phyloP scores from a whole-genome alignment of 1,284 basidiomycete genomes.

The Volvariella surrecta region DNA sequence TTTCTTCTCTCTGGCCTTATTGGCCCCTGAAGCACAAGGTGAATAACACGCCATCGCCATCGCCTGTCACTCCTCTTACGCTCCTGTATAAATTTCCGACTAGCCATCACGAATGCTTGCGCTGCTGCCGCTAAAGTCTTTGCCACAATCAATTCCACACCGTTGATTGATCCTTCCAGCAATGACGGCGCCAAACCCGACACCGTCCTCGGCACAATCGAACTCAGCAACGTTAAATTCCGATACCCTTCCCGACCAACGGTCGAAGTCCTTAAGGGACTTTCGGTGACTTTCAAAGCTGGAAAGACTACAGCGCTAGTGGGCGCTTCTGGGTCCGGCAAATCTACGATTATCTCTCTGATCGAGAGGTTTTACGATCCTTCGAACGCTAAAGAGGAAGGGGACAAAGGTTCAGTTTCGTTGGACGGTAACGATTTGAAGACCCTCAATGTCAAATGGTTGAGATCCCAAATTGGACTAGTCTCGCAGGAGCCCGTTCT shows the following conservation, averaged over 20 bases:
- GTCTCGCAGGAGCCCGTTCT: constrained; percentile 87
- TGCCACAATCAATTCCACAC: constrained; percentile 82
- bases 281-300: constrained; percentile 60
- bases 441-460: constrained; percentile 80
- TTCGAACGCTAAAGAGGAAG: constrained; percentile 26
- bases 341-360: constrained; percentile 72
- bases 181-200: constrained; percentile 67
- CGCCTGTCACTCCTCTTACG: constrained; percentile 1
- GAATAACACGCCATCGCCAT: constrained; percentile 8
- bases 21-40: constrained; percentile 80
- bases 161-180: constrained; percentile 77
- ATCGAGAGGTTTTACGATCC: constrained; percentile 91
- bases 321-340: constrained; percentile 86
- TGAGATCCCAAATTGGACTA: constrained; percentile 83
- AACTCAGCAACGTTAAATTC: constrained; percentile 74
- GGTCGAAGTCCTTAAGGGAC: constrained; percentile 75
- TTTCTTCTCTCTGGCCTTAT: constrained; percentile 74
- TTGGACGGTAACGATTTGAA: constrained; percentile 77
- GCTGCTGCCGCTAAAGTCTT: constrained; percentile 91
- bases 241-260: constrained; percentile 86
- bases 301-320: constrained; percentile 83
- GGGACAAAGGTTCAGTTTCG: constrained; percentile 40
- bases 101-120: constrained; percentile 73
- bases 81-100: not conserved
- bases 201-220: constrained; percentile 67